These are phyloP conservation scores for Cladosporium velox DNA, from an alignment of 2,329 filamentous ascomycete species.

Conservation along the genomic window DNA sequence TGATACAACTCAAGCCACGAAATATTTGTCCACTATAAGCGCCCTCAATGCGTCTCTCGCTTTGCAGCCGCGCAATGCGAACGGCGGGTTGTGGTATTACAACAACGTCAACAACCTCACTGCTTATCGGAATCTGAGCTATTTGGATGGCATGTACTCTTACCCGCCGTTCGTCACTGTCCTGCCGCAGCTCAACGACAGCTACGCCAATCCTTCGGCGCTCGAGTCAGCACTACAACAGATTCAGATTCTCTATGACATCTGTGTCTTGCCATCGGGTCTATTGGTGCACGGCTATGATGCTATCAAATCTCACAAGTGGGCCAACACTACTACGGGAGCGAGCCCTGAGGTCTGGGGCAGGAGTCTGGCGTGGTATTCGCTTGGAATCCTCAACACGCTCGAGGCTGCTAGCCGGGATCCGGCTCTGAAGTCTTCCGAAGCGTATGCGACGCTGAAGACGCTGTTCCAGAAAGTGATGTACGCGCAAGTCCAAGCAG, in stretches of 20 bases:
- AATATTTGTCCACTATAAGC: constrained; percentile 23
- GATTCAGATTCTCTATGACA: constrained; percentile 49
- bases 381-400: constrained; percentile 54
- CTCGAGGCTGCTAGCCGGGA: constrained; percentile 42
- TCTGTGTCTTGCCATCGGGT: constrained; percentile 45
- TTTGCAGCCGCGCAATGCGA: constrained; percentile 34
- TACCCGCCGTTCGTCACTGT: constrained; percentile 47
- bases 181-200: constrained; percentile 26
- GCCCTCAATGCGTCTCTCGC: constrained; percentile 33
- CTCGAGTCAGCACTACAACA: constrained; percentile 40
- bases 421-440: constrained; percentile 27
- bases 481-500: constrained; percentile 40
- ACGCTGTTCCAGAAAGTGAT: constrained; percentile 45
- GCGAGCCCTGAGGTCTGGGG: constrained; percentile 57
- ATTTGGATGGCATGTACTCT: constrained; percentile 57
- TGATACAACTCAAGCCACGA: not conserved
- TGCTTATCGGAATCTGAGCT: constrained; percentile 54
- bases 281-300: constrained; percentile 60
- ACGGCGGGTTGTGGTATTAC: constrained; percentile 41
- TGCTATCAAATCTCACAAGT: constrained; percentile 49
- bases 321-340: constrained; percentile 55
- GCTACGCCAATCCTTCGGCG: not conserved
- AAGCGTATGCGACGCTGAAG: constrained; percentile 36
- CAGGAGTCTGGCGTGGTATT: constrained; percentile 58
- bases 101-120: constrained; percentile 29